Evolutionary conservation across 2,329 filamentous ascomycete species (phyloP).

Genomic region (Colletotrichum euphorbiae): DNA sequence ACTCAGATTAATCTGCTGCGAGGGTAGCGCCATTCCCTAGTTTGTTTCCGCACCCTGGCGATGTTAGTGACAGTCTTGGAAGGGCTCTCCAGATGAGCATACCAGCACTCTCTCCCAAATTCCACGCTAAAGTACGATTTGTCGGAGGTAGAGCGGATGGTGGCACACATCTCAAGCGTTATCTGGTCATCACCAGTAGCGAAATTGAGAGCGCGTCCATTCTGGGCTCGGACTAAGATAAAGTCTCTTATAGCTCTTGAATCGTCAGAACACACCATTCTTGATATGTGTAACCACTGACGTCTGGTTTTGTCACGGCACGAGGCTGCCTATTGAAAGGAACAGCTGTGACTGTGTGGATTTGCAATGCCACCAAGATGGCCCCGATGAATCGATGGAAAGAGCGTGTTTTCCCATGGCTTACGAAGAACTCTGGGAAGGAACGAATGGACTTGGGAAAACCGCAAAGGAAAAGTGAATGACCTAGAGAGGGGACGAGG

Average conservation of each 20-base stretch:
- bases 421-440: background rate
- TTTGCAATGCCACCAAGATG: background rate
- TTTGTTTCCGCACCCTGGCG: slow-evolving; percentile 44
- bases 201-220: slow-evolving; percentile 46
- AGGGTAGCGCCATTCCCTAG: slow-evolving; percentile 31
- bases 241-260: background rate
- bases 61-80: background rate
- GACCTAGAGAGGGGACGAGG: background rate
- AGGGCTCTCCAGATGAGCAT: slow-evolving; percentile 39
- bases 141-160: slow-evolving; percentile 45
- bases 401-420: background rate
- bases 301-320: background rate
- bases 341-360: background rate
- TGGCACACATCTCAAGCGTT: slow-evolving; percentile 49
- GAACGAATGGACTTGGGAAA: background rate
- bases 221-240: slow-evolving; percentile 48
- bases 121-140: slow-evolving; percentile 51
- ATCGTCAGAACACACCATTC: slow-evolving; percentile 4
- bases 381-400: background rate
- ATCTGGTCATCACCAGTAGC: slow-evolving; percentile 47
- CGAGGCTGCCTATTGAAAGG: slow-evolving; percentile 18
- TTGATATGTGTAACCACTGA: slow-evolving; percentile 16
- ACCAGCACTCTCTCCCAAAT: slow-evolving; percentile 54
- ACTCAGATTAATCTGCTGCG: slow-evolving; percentile 21
- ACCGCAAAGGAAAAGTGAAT: background rate